Percentiles rank a stretch among this genome's conserved stretches.
Evolutionary conservation across 2,329 filamentous ascomycete genomes (phyloP).

Genomic region (Apiospora phragmitis): DNA sequence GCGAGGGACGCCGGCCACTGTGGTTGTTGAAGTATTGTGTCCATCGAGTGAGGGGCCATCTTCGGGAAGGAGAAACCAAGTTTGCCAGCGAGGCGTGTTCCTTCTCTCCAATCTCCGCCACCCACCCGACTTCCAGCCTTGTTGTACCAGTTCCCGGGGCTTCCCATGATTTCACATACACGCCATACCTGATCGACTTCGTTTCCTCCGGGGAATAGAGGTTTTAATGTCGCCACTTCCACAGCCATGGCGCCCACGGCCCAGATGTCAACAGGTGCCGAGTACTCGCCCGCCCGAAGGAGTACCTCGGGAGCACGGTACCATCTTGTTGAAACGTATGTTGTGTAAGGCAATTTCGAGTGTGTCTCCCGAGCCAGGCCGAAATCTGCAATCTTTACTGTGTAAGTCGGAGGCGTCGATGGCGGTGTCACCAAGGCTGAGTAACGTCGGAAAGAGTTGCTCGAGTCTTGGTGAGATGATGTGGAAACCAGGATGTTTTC

Average conservation of each 20-base stretch:
- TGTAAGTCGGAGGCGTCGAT: conserved; percentile 89
- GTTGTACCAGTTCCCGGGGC: conserved; percentile 96
- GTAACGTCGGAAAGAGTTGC: conserved; percentile 87
- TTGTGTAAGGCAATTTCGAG: conserved; percentile 94
- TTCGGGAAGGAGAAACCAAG: conserved; percentile 98
- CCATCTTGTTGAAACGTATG: conserved; percentile 97
- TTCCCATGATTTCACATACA: conserved; percentile 99
- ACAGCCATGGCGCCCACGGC: conserved; percentile 98
- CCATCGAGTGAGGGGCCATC: conserved; percentile 97
- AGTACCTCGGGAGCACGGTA: conserved; percentile 96
- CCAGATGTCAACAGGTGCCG: conserved; percentile 97
- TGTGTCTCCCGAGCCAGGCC: conserved; percentile 96
- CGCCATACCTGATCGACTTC: conserved; percentile 99
- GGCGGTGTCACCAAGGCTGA: conserved; percentile 92
- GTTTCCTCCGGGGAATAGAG: conserved; percentile 94
- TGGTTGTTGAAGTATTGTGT: conserved; percentile 85
- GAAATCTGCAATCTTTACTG: conserved; percentile 98
- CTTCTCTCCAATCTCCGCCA: conserved; percentile 96
- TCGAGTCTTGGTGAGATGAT: conserved; percentile 77
- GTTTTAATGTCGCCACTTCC: conserved; percentile 94
- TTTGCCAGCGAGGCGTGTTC: conserved; percentile 88
- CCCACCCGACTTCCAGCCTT: conserved; percentile 85
- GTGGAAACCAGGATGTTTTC: conserved; percentile 98
- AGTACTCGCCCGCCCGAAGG: conserved; percentile 92
- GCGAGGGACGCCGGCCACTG: conserved; percentile 89